phyloP scores from a whole-genome alignment of 331 rosid genomes.

The Quercus phellos region DNA sequence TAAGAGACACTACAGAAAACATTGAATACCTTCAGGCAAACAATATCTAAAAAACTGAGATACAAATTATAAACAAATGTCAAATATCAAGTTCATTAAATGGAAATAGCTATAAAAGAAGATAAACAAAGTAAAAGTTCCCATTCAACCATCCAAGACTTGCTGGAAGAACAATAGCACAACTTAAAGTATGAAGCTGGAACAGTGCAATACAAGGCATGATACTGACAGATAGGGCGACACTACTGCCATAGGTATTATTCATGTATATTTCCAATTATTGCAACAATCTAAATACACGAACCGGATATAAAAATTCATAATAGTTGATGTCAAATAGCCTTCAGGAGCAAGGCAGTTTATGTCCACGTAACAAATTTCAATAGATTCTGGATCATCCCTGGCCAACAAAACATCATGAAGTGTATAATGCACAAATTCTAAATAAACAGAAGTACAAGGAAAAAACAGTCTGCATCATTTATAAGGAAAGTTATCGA shows the following conservation, averaged over 20 bases:
- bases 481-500: neutral
- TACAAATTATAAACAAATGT: neutral
- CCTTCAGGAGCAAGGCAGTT: constrained; percentile 74
- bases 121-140: neutral
- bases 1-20: neutral
- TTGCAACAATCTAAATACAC: constrained; percentile 11
- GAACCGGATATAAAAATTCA: constrained; percentile 91
- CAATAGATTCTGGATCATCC: constrained; percentile 80
- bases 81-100: neutral
- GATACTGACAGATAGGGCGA: too few relatives aligned
- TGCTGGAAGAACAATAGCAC: neutral
- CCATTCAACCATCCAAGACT: neutral
- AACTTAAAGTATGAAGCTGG: neutral
- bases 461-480: neutral
- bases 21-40: neutral
- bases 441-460: neutral
- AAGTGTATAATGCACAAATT: constrained; percentile 2
- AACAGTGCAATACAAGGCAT: neutral
- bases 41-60: neutral
- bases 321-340: constrained; percentile 80
- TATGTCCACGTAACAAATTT: constrained; percentile 60
- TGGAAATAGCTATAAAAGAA: neutral
- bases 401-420: constrained; percentile 41
- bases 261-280: neutral
- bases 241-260: neutral